Percentiles rank a stretch among this genome's conserved stretches.
Evolutionary conservation across 805 yeast genomes (phyloP).

Genomic region (Starmerella scarabaei): DNA sequence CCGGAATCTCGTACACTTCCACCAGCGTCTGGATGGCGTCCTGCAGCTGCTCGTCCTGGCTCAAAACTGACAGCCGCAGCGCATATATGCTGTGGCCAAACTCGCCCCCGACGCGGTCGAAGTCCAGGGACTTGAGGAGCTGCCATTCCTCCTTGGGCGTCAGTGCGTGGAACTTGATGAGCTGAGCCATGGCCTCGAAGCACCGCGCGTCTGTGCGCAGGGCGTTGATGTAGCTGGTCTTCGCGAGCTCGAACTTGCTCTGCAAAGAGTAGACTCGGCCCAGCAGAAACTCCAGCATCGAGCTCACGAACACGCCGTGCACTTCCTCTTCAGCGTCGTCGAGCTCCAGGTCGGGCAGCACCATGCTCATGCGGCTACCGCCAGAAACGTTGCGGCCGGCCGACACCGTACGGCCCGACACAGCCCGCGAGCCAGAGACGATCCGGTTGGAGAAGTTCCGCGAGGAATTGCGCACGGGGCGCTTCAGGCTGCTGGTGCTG

Average conservation of each 20-base stretch:
- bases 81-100: conserved; percentile 65
- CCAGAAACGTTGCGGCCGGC: conserved; percentile 13
- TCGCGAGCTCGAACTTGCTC: conserved; percentile 74
- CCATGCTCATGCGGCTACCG: conserved; percentile 15
- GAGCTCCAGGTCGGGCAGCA: conserved; percentile 7
- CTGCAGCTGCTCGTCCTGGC: conserved; percentile 40
- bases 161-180: conserved; percentile 56
- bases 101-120: conserved; percentile 70
- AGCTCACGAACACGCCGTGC: conserved; percentile 77
- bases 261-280: conserved; percentile 75
- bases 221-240: conserved; percentile 77
- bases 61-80: conserved; percentile 59
- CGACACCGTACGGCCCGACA: no score
- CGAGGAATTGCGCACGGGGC: no score
- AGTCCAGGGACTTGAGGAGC: conserved; percentile 46
- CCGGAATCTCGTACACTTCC: conserved; percentile 59
- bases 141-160: conserved; percentile 50
- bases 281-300: conserved; percentile 72
- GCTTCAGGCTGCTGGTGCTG: conserved; percentile 17
- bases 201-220: conserved; percentile 79
- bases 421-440: no score
- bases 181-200: conserved; percentile 78
- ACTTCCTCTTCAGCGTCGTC: conserved; percentile 31
- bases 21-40: conserved; percentile 53
- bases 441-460: not conserved